These are phyloP conservation scores for Orbilia ellipsospora DNA, from an alignment of 2,329 filamentous ascomycete genomes.

Conservation along the genomic window DNA sequence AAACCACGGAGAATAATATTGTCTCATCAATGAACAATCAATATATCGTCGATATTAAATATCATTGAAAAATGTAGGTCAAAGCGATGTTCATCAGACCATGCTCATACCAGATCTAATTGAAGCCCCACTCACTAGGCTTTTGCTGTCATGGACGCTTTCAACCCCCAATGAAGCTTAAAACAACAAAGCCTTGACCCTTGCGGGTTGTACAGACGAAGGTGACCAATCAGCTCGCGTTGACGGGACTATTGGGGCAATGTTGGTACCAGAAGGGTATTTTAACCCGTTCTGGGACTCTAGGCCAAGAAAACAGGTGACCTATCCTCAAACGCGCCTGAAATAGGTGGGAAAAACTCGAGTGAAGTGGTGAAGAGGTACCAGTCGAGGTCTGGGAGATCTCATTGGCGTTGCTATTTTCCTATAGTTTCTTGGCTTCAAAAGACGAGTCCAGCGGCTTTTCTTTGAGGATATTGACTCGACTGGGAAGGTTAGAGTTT, in stretches of 20 bases:
- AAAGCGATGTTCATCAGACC: neutral
- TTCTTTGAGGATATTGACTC: no score
- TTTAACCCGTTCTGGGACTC: neutral
- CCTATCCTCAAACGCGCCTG: constrained; percentile 43
- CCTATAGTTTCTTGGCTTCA: no score
- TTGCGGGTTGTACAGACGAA: constrained; percentile 44
- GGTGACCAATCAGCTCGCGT: constrained; percentile 34
- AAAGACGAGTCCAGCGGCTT: no score
- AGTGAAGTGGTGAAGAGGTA: constrained; percentile 11
- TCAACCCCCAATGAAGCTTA: constrained; percentile 30
- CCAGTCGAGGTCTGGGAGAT: constrained; percentile 1
- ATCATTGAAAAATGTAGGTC: neutral
- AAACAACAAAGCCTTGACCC: constrained; percentile 32
- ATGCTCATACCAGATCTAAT: neutral
- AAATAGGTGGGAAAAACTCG: constrained; percentile 24
- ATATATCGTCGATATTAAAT: neutral
- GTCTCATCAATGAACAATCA: constrained; percentile 17
- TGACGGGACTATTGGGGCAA: constrained; percentile 16
- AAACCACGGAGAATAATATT: constrained; percentile 46
- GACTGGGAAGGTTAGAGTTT: no score
- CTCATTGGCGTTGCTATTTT: constrained; percentile 15
- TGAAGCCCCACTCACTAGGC: neutral
- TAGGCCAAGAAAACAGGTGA: constrained; percentile 12
- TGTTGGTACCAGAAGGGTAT: constrained; percentile 7
- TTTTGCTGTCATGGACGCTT: constrained; percentile 39